Conservation (phyloP, 1,284 basidiomycete species). For the Heterobasidion annosum region DNA sequence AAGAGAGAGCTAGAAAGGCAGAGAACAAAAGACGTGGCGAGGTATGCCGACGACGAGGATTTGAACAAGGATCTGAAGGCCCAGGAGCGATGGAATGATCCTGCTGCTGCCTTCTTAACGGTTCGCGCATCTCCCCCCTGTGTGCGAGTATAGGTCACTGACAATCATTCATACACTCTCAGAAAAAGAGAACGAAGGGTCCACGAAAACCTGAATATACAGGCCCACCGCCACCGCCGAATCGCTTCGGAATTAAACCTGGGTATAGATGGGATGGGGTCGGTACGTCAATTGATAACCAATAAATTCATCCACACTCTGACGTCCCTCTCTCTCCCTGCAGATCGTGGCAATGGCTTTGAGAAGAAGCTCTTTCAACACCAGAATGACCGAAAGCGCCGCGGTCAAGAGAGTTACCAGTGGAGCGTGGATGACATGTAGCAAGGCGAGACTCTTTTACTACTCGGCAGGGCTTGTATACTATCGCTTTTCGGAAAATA, state of each 20-base stretch:
- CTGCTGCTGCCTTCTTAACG: conserved; percentile 86
- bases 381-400: conserved; percentile 65
- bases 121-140: conserved; percentile 35
- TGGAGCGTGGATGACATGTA: conserved; percentile 93
- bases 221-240: conserved; percentile 85
- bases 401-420: conserved; percentile 62
- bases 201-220: conserved; percentile 78
- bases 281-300: conserved; percentile 41
- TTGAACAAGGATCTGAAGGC: conserved; percentile 80
- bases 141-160: not conserved
- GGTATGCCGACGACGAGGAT: conserved; percentile 76
- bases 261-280: conserved; percentile 98
- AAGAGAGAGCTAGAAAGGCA: conserved; percentile 61
- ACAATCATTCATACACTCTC: conserved; percentile 6
- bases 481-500: not conserved
- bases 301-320: not conserved
- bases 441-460: conserved; percentile 3
- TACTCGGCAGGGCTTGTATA: not conserved
- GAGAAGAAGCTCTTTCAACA: conserved; percentile 89
- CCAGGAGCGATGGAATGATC: conserved; percentile 88
- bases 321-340: not conserved
- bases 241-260: conserved; percentile 91
- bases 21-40: conserved; percentile 58
- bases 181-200: conserved; percentile 71
- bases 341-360: conserved; percentile 90